Percentiles rank a stretch among this genome's conserved stretches.
Conservation (phyloP, 1,139 yeast genomes). For the Taphrina sp. region DNA sequence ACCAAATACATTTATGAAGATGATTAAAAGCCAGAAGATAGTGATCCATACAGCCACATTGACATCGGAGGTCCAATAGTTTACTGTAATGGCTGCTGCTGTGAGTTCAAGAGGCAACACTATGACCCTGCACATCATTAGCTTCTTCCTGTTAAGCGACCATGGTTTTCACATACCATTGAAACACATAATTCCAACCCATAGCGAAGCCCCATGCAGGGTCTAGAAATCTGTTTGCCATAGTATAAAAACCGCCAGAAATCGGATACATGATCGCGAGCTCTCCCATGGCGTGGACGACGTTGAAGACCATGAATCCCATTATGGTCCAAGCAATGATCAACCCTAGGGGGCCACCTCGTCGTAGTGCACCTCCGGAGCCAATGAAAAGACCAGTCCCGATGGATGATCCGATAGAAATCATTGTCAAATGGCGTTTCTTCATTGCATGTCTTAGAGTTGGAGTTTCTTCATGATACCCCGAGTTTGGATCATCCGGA, state of each 20-base stretch:
- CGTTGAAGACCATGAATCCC: conserved; percentile 65
- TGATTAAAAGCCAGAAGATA: conserved; percentile 59
- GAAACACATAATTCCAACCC: conserved; percentile 76
- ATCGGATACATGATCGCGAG: conserved; percentile 76
- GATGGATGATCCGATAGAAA: conserved; percentile 79
- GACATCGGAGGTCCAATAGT: conserved; percentile 56
- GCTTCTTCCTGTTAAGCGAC: too few species aligned
- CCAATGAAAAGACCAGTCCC: conserved; percentile 80
- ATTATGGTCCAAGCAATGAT: conserved; percentile 69
- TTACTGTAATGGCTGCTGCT: conserved; percentile 69
- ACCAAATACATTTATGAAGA: conserved; percentile 62
- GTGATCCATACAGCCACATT: conserved; percentile 68
- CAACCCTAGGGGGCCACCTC: conserved; percentile 81
- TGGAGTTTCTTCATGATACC: conserved; percentile 7
- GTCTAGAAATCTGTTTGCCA: conserved; percentile 67
- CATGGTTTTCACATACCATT: too few species aligned
- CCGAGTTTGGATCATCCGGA: conserved; percentile 6
- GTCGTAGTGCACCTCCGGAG: conserved; percentile 61
- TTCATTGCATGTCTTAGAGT: conserved; percentile 45
- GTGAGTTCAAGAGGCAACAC: conserved; percentile 69
- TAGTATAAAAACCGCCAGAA: conserved; percentile 74
- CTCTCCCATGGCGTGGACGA: conserved; percentile 84
- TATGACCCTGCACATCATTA: too few species aligned
- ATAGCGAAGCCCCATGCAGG: conserved; percentile 78
- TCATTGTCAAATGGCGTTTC: conserved; percentile 60